Conservation (phyloP, 192 early-diverging fungal species). For the Coemansia sp. region DNA sequence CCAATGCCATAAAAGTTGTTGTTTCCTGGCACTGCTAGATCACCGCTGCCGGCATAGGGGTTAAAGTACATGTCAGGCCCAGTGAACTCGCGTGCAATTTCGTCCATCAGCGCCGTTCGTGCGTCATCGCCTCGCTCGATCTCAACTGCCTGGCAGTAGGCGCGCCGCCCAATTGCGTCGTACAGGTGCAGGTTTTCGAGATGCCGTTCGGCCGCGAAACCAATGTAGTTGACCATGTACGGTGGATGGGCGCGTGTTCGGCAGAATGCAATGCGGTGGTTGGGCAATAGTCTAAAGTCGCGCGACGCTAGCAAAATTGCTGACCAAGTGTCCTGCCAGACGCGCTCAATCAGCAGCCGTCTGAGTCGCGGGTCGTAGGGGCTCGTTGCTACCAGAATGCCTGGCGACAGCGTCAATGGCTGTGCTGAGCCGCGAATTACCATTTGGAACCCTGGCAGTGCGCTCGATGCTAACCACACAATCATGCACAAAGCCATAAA, state of each 20-base stretch:
- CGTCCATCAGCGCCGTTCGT: slow-evolving; percentile 37
- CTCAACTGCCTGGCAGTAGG: slow-evolving; percentile 47
- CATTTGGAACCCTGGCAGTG: slow-evolving; percentile 51
- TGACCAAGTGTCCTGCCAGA: slow-evolving; percentile 74
- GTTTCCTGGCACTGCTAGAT: background rate
- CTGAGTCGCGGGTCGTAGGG: slow-evolving; percentile 43
- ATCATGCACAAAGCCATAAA: slow-evolving; percentile 43
- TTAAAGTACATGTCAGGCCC: slow-evolving; percentile 69
- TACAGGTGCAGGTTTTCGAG: slow-evolving; percentile 64
- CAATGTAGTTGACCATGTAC: slow-evolving; percentile 63
- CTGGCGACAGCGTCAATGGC: slow-evolving; percentile 47
- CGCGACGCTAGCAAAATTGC: slow-evolving; percentile 58
- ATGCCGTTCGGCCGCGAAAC: slow-evolving; percentile 64
- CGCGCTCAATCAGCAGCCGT: slow-evolving; percentile 56
- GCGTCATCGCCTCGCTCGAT: slow-evolving; percentile 37
- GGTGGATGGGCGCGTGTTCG: slow-evolving; percentile 57
- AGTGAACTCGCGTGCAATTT: slow-evolving; percentile 53
- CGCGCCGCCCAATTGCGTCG: slow-evolving; percentile 53
- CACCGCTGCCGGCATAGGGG: slow-evolving; percentile 34
- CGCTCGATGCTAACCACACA: slow-evolving; percentile 33
- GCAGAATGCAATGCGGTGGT: slow-evolving; percentile 55
- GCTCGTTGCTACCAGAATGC: slow-evolving; percentile 34
- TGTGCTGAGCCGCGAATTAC: slow-evolving; percentile 51
- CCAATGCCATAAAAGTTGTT: too few species aligned
- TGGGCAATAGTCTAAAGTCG: slow-evolving; percentile 56